Evolutionary conservation across 2,329 filamentous ascomycete genomes (phyloP), one percentile per base, ranked within the genome.

Genomic region (Remersonia thermophila): DNA sequence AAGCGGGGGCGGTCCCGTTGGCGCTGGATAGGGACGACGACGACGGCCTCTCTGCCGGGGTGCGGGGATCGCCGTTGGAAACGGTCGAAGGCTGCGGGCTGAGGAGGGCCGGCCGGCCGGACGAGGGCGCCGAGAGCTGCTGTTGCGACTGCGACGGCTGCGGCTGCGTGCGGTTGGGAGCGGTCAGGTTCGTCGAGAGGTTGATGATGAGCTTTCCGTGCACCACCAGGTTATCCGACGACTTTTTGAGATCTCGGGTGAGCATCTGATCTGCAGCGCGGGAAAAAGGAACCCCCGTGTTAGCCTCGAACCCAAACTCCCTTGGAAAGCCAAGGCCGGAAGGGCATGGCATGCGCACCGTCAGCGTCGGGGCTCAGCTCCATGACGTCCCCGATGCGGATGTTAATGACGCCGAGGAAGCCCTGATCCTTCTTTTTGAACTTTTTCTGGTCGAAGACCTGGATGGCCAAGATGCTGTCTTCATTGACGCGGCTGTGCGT

Each of bases 381-480:
- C 50, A 98, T 85, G 27, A 91, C 82, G 68, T 93, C 87, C 51
- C 91, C 91, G 48, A 98, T 81, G 40, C 87, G 80, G 51, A 98
- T 82, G 58, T 98, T 98, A 55, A 98, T 95, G 37, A 98, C 91
- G 39, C 91, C 91, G 6, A 98, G 70, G 56, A 98, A 98, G 7
- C 91, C 91, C 59, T 98, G 91, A 51, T 98, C 91, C 85, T 96
- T 98, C 76, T 98, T 98, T 71, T 98, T 98, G 67, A 98, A 98
- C 66, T 98, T 98, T 69, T 95, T 95, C 63, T 98, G 91, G 61
- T 98, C 91, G 57, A 98, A 98, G 37, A 98, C 94, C 57, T 98
- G 91, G 32, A 98, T 87, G 7, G 91, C 91, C 32, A 98, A 71
- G 54, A 98, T 95, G 59, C 87, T 93, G 54, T 94, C 89, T 58